These are phyloP conservation scores for Pachyrhizus erosus DNA, from an alignment of 306 rosid species.

Conservation along the genomic window DNA sequence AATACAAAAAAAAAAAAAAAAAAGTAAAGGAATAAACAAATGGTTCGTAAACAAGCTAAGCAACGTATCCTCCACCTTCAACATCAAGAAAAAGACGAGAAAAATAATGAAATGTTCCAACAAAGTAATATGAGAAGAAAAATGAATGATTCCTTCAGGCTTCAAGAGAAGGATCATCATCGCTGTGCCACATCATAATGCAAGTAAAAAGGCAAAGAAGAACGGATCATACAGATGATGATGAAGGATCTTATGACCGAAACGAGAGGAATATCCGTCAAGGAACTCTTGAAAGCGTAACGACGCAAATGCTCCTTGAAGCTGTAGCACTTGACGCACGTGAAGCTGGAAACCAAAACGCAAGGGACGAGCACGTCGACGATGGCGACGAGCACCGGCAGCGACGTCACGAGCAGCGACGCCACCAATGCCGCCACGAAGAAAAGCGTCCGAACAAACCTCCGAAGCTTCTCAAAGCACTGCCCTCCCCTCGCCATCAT, in stretches of 20 bases:
- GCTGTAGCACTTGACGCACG: conserved; percentile 78
- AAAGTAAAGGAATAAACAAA: background rate
- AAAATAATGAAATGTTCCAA: background rate
- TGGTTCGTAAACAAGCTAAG: conserved; percentile 9
- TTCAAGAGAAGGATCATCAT: background rate
- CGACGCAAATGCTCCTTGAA: conserved; percentile 78
- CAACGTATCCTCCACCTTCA: conserved; percentile 13
- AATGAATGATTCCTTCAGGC: conserved; percentile 12
- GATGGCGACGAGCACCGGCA: conserved; percentile 83
- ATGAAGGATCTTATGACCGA: conserved; percentile 85
- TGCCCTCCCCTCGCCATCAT: conserved; percentile 84
- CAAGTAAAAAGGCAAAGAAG: conserved; percentile 5
- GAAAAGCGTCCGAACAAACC: conserved; percentile 78
- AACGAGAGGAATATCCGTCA: conserved; percentile 92
- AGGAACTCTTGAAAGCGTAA: conserved; percentile 88
- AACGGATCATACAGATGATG: conserved; percentile 69
- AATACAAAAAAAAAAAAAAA: background rate
- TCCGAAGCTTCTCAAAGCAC: conserved; percentile 73
- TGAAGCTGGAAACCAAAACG: conserved; percentile 85
- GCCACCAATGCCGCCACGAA: conserved; percentile 93
- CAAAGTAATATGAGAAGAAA: conserved; percentile 15
- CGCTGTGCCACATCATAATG: background rate
- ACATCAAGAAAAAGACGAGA: background rate
- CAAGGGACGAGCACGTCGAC: conserved; percentile 82
- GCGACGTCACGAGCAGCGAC: conserved; percentile 83